Percentiles rank a stretch among this genome's conserved stretches.
These are phyloP conservation scores for Pugionium dolabratum DNA, from an alignment of 345 rosid species.

Conservation along the genomic window DNA sequence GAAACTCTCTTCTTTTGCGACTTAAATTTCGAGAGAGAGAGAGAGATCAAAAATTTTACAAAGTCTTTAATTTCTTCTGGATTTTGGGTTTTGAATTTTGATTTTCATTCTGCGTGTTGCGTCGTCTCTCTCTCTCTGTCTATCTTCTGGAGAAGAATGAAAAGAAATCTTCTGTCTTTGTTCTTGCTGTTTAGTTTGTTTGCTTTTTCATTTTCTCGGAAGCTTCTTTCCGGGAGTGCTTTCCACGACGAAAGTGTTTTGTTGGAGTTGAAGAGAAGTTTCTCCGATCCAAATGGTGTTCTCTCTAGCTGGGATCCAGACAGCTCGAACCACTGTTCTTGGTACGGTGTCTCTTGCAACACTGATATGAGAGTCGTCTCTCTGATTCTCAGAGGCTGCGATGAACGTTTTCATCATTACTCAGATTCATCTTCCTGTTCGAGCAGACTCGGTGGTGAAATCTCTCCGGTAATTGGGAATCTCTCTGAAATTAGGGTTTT, in stretches of 20 bases:
- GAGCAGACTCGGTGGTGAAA: constrained; percentile 28
- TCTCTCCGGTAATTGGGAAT: constrained; percentile 32
- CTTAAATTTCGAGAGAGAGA: no score
- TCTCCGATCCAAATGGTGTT: constrained; percentile 48
- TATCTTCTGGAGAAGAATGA: background rate
- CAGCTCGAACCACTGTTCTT: constrained; percentile 47
- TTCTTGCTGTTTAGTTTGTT: constrained; percentile 28
- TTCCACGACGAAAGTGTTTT: constrained; percentile 31
- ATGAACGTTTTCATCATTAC: background rate
- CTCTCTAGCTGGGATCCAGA: constrained; percentile 48
- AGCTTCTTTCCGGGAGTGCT: constrained; percentile 19
- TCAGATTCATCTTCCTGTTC: constrained; percentile 29
- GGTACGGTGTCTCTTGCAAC: constrained; percentile 55
- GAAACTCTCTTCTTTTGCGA: no score
- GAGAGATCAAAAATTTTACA: no score
- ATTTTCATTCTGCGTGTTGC: no score
- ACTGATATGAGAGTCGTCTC: constrained; percentile 44
- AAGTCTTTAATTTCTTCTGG: no score
- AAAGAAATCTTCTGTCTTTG: constrained; percentile 13
- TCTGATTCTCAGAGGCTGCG: constrained; percentile 42
- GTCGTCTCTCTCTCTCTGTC: background rate
- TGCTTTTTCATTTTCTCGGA: constrained; percentile 34
- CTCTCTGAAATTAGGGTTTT: constrained; percentile 51
- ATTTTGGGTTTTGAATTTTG: no score
- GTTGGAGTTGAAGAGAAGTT: constrained; percentile 47